Evolutionary conservation across 2,329 filamentous ascomycete species (phyloP), one percentile per base, ranked within the genome.

Genomic region (Colletotrichum melonis): DNA sequence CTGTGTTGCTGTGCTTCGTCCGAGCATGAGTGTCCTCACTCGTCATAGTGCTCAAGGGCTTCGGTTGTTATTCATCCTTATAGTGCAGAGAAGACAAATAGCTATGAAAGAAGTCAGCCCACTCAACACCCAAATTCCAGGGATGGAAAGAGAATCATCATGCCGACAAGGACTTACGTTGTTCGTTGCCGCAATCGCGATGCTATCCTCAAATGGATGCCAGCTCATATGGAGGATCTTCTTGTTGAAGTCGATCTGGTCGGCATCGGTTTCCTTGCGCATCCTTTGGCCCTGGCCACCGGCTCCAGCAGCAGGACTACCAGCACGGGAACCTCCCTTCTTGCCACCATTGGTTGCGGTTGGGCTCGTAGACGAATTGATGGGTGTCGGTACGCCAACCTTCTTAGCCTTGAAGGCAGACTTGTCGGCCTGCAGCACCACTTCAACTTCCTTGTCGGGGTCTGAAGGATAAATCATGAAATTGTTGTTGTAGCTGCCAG

Each of bases 171-270:
- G 12, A 24, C 96, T 93, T 86, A 98, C 97, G 86, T 99, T 99
- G 89, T 99, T 99, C 76, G 97, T 99, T 74, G 97, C 97, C 78
- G 97, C 97, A 87, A 99, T 99, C 71, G 97, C 97, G 86, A 99
- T 99, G 86, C 96, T 98, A 86, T 99, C 96, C 86, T 99, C 97
- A 80, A 97, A 98, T 62, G 97, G 97, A 91, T 99, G 97, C 97
- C 97, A 99, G 86, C 96, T 98, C 97, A 99, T 99, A 84, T 99
- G 97, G 81, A 99, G 84, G 79, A 99, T 99, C 91, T 99, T 99
- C 91, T 98, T 99, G 90, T 98, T 98, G 86, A 98, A 99, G 85
- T 99, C 97, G 84, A 98, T 98, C 86, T 98, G 96, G 84, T 99
- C 96, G 72, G 97, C 97, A 84, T 99, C 97, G 66, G 97, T 99